These are phyloP conservation scores for Beauveria australis DNA, from an alignment of 2,329 filamentous ascomycete species.

Conservation along the genomic window DNA sequence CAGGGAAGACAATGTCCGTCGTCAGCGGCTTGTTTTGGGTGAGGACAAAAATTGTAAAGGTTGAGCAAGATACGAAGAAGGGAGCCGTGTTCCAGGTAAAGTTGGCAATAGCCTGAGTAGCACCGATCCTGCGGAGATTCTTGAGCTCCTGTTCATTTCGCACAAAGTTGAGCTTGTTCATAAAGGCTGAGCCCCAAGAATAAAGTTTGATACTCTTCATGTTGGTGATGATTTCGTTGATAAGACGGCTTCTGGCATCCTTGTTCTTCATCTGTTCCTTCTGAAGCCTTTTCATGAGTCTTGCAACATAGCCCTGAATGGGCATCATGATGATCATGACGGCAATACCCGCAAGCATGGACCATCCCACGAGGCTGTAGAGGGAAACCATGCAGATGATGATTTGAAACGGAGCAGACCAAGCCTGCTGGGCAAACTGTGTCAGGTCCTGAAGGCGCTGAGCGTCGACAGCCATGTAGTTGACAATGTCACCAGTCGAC, in stretches of 20 bases:
- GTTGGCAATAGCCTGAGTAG: slow-evolving; percentile 86
- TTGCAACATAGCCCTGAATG: slow-evolving; percentile 83
- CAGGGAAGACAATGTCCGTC: slow-evolving; percentile 93
- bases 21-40: slow-evolving; percentile 74
- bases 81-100: slow-evolving; percentile 98
- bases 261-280: slow-evolving; percentile 99
- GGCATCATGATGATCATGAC: slow-evolving; percentile 98
- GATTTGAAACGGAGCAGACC: slow-evolving; percentile 97
- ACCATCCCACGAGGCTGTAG: slow-evolving; percentile 88
- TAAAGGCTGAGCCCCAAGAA: slow-evolving; percentile 94
- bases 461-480: slow-evolving; percentile 98
- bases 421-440: slow-evolving; percentile 90
- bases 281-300: slow-evolving; percentile 88
- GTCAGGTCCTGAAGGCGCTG: slow-evolving; percentile 91
- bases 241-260: slow-evolving; percentile 82
- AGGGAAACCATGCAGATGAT: slow-evolving; percentile 89
- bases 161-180: slow-evolving; percentile 93
- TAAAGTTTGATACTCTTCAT: slow-evolving; percentile 99
- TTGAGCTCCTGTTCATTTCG: slow-evolving; percentile 93
- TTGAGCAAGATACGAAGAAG: slow-evolving; percentile 94
- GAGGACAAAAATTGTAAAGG: slow-evolving; percentile 88
- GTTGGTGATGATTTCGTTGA: slow-evolving; percentile 97
- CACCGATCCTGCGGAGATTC: slow-evolving; percentile 92
- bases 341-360: slow-evolving; percentile 90
- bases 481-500: slow-evolving; percentile 95